Conservation (phyloP, 176 grass and related monocot species). For the Areca catechu region DNA sequence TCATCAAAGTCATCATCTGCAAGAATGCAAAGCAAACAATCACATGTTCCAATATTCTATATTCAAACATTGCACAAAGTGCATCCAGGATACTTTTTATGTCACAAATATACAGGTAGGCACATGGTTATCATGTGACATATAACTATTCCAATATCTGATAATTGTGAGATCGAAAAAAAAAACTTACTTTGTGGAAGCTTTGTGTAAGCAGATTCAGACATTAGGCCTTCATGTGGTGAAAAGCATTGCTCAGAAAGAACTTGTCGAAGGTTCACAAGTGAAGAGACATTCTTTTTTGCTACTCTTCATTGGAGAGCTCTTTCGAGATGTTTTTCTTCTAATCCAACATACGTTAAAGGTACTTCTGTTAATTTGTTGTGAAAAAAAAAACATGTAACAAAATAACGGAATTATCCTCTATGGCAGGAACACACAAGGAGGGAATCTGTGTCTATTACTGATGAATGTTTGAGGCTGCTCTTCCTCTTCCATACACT, state of each 20-base stretch:
- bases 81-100: constrained; percentile 47
- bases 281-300: constrained; percentile 37
- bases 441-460: constrained; percentile 53
- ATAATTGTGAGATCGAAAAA: constrained; percentile 5
- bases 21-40: constrained; percentile 34
- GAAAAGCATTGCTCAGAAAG: constrained; percentile 75
- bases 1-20: constrained; percentile 34
- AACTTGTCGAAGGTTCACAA: constrained; percentile 57
- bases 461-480: constrained; percentile 76
- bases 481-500: constrained; percentile 74
- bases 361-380: constrained; percentile 39
- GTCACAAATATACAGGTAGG: constrained; percentile 57
- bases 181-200: constrained; percentile 17
- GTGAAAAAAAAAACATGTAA: not conserved
- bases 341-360: constrained; percentile 55
- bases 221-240: constrained; percentile 68
- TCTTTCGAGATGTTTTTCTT: constrained; percentile 60
- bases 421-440: constrained; percentile 65
- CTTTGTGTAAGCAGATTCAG: constrained; percentile 46
- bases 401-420: constrained; percentile 12
- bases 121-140: not conserved
- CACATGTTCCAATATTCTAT: constrained; percentile 28
- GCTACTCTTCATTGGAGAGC: constrained; percentile 50
- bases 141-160: not conserved
- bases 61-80: constrained; percentile 53